These are phyloP conservation scores for Solanum bulbocastanum DNA, from an alignment of 257 asterid species.

Conservation along the genomic window DNA sequence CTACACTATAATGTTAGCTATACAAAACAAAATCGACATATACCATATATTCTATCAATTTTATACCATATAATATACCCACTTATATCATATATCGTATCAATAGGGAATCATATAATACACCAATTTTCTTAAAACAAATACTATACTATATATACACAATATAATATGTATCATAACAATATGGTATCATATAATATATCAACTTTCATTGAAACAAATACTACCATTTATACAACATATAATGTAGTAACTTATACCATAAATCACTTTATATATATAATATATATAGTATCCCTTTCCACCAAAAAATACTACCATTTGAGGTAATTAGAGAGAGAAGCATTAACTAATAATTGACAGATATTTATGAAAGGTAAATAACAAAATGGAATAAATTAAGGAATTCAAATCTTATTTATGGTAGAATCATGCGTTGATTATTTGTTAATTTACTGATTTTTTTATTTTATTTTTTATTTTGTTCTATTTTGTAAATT, in stretches of 20 bases:
- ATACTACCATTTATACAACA: neutral
- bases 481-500: neutral
- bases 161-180: neutral
- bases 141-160: no score
- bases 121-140: neutral
- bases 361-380: no score
- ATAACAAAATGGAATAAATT: neutral
- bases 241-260: no score
- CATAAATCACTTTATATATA: no score
- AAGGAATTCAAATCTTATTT: neutral
- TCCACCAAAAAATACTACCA: no score
- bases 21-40: neutral
- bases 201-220: neutral
- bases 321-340: no score
- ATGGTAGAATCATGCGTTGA: neutral
- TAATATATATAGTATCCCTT: no score
- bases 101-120: no score
- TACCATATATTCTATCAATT: neutral
- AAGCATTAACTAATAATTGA: neutral
- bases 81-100: neutral
- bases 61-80: neutral
- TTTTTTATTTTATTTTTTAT: no score
- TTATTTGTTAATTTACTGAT: neutral
- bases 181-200: neutral
- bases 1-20: neutral